A percentile compares a stretch with the other conserved stretches of the same genome.
These are phyloP conservation scores for Alternaria infectoria DNA, from an alignment of 2,329 filamentous ascomycete genomes.

Conservation along the genomic window DNA sequence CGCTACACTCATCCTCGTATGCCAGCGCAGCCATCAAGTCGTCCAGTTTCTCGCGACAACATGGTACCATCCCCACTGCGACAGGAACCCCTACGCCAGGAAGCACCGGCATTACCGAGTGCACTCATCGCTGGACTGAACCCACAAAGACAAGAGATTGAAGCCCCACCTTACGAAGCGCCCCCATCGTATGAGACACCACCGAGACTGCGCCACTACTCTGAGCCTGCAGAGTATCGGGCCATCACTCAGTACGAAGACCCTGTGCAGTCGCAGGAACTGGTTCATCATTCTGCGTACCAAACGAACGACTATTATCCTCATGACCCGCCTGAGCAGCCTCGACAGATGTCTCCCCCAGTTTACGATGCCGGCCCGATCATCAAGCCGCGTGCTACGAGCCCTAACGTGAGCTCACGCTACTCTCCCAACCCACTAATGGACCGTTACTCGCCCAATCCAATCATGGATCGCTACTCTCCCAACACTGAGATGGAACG, in stretches of 20 bases:
- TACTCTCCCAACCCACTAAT: constrained; percentile 22
- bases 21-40: constrained; percentile 27
- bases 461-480: constrained; percentile 16
- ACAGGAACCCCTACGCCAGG: constrained; percentile 29
- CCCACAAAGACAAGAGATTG: constrained; percentile 30
- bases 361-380: constrained; percentile 50
- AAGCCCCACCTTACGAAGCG: constrained; percentile 29
- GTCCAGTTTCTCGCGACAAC: constrained; percentile 42
- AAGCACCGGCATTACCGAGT: constrained; percentile 31
- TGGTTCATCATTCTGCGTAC: constrained; percentile 36
- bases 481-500: constrained; percentile 14
- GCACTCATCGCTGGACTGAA: constrained; percentile 43
- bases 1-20: constrained; percentile 41
- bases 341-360: constrained; percentile 42
- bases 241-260: constrained; percentile 41
- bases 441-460: neutral
- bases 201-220: constrained; percentile 40
- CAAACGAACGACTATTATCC: constrained; percentile 50
- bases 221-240: constrained; percentile 43
- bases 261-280: constrained; percentile 34
- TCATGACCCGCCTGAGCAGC: constrained; percentile 49
- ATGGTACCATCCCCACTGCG: constrained; percentile 36
- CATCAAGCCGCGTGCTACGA: constrained; percentile 53
- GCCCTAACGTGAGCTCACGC: constrained; percentile 47
- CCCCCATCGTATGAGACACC: constrained; percentile 30